Evolutionary conservation across 2,329 filamentous ascomycete genomes (phyloP).

Genomic region (Pseudocercospora musae): DNA sequence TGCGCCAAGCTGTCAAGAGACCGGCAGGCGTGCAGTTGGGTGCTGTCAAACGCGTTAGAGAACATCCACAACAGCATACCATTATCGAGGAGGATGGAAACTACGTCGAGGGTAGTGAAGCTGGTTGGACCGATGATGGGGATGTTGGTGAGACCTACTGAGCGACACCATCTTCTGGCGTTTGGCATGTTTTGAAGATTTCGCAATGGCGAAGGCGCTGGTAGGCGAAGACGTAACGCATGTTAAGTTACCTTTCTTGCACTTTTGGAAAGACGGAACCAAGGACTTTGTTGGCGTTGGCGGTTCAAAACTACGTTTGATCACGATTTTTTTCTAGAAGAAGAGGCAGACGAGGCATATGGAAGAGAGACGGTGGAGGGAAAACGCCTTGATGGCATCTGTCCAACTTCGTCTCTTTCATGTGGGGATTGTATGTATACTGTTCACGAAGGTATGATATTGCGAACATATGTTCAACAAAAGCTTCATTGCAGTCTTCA

Average conservation of each 20-base stretch:
- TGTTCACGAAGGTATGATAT: neutral
- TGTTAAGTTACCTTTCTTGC: neutral
- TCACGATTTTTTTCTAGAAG: neutral
- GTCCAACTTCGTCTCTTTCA: neutral
- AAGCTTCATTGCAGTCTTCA: neutral
- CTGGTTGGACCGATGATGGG: constrained; percentile 37
- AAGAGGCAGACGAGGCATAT: too few relatives aligned
- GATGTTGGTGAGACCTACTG: constrained; percentile 36
- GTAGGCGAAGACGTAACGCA: neutral
- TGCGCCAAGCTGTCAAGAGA: constrained; percentile 41
- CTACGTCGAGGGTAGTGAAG: constrained; percentile 33
- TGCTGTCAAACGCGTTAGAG: constrained; percentile 26
- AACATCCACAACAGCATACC: constrained; percentile 17
- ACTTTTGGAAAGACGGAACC: constrained; percentile 1
- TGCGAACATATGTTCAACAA: neutral
- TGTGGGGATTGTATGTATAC: neutral
- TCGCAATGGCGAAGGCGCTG: neutral
- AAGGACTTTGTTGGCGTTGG: neutral
- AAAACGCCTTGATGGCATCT: neutral
- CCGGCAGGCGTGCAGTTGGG: constrained; percentile 18
- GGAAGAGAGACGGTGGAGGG: neutral
- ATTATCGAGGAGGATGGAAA: constrained; percentile 26
- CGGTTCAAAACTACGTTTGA: neutral
- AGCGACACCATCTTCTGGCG: neutral
- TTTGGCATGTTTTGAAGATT: neutral